Evolutionary conservation across 495 filamentous ascomycete species (phyloP).

Genomic region (Mycothermus thermophilus): DNA sequence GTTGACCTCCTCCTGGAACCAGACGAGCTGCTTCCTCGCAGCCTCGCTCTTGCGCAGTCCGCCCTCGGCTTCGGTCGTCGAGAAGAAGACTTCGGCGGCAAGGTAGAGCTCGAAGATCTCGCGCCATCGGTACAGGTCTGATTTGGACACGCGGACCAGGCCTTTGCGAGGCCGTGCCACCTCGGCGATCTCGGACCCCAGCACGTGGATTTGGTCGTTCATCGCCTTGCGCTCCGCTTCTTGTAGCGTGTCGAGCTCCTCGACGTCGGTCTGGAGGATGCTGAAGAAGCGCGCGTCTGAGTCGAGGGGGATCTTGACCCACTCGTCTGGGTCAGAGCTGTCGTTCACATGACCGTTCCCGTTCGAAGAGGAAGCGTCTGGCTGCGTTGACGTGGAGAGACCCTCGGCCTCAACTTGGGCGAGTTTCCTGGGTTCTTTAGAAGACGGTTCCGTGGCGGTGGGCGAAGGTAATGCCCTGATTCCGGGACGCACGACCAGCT

Average conservation of each 20-base stretch:
- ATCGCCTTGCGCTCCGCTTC: constrained; percentile 41
- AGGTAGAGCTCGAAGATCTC: constrained; percentile 59
- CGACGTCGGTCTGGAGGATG: constrained; percentile 47
- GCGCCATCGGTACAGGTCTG: constrained; percentile 59
- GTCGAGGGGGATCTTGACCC: constrained; percentile 49
- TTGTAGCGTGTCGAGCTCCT: constrained; percentile 46
- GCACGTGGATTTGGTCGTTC: constrained; percentile 34
- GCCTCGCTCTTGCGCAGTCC: constrained; percentile 40
- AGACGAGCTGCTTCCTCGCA: constrained; percentile 41
- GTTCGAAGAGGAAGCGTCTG: too few relatives aligned
- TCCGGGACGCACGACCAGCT: constrained; percentile 14
- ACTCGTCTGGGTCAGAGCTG: constrained; percentile 10
- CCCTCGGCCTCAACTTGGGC: too few relatives aligned
- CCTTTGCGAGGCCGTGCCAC: constrained; percentile 39
- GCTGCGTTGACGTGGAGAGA: neutral
- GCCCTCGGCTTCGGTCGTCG: constrained; percentile 44
- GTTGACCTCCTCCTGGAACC: constrained; percentile 44
- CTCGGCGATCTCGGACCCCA: constrained; percentile 43
- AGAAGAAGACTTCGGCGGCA: constrained; percentile 60
- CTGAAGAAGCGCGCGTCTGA: constrained; percentile 58
- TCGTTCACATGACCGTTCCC: neutral
- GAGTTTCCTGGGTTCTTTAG: too few relatives aligned
- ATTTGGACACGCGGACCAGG: constrained; percentile 33
- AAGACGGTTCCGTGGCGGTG: too few relatives aligned
- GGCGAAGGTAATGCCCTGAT: neutral